Conservation (phyloP, 192 early-diverging fungal species). For the Coemansia sp. region DNA sequence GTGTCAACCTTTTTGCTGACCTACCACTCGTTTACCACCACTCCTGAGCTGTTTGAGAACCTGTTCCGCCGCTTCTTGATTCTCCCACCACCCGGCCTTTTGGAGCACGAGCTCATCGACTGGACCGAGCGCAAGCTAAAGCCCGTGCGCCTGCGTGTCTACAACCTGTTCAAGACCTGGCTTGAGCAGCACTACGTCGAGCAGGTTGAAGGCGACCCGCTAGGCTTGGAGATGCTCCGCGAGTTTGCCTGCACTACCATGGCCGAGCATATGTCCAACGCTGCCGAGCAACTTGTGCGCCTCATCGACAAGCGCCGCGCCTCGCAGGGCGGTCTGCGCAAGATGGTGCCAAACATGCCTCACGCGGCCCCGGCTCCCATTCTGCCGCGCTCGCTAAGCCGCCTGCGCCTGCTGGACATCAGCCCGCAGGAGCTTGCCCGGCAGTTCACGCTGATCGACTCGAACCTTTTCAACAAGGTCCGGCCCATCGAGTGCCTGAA, state of each 20-base stretch:
- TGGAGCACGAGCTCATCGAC: conserved; percentile 59
- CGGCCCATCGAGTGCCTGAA: conserved; percentile 85
- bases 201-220: conserved; percentile 67
- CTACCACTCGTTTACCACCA: conserved; percentile 88
- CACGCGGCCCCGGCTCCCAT: conserved; percentile 73
- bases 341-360: conserved; percentile 62
- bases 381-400: conserved; percentile 74
- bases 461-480: conserved; percentile 77
- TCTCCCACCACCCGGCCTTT: conserved; percentile 65
- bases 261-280: conserved; percentile 66
- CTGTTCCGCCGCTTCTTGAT: conserved; percentile 79
- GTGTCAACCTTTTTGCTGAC: conserved; percentile 88
- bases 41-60: conserved; percentile 70
- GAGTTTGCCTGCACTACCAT: conserved; percentile 74
- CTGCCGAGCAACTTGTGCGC: conserved; percentile 69
- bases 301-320: conserved; percentile 75
- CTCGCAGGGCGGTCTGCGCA: conserved; percentile 59
- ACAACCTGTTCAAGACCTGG: conserved; percentile 95
- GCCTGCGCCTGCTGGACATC: conserved; percentile 80
- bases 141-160: conserved; percentile 90
- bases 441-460: conserved; percentile 93
- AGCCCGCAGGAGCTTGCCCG: conserved; percentile 91
- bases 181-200: conserved; percentile 87
- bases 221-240: conserved; percentile 66
- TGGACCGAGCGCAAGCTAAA: conserved; percentile 88